phyloP scores from a whole-genome alignment of 192 early-diverging fungal species.

The Bifiguratus adelaidae region DNA sequence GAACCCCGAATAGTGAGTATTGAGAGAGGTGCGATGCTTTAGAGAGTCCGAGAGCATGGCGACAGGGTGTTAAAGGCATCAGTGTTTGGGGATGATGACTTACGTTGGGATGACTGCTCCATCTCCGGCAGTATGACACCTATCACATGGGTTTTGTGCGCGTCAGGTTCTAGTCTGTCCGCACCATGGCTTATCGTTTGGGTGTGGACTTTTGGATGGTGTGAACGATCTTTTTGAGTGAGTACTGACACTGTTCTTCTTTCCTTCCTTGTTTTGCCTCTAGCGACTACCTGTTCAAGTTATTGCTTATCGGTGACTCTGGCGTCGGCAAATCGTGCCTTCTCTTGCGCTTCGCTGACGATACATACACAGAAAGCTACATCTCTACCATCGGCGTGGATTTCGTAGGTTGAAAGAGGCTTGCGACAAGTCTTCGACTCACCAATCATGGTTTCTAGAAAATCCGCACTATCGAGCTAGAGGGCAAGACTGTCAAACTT shows the following conservation, averaged over 20 bases:
- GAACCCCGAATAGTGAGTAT: no score
- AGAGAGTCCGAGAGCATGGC: no score
- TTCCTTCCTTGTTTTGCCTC: no score
- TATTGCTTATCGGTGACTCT: slow-evolving; percentile 97
- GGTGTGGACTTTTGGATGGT: background rate
- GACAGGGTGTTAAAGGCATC: no score
- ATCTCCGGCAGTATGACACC: background rate
- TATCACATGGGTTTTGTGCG: background rate
- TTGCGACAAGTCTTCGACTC: no score
- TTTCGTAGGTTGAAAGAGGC: slow-evolving; percentile 72
- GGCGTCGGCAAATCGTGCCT: slow-evolving; percentile 98
- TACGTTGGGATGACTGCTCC: no score
- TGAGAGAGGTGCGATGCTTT: no score
- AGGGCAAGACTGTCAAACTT: slow-evolving; percentile 96
- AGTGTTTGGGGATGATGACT: no score
- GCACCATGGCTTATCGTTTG: background rate
- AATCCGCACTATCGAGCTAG: slow-evolving; percentile 98
- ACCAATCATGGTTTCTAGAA: slow-evolving; percentile 43
- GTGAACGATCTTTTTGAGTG: background rate
- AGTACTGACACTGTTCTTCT: background rate
- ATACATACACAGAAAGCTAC: slow-evolving; percentile 98
- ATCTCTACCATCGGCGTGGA: slow-evolving; percentile 98
- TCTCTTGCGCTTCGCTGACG: slow-evolving; percentile 94
- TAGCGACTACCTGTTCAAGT: slow-evolving; percentile 98
- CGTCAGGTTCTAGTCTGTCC: background rate